Percentiles rank a stretch among this genome's conserved stretches.
phyloP scores from a whole-genome alignment of 140 eudicot genomes.

The Oenanthe javanica region DNA sequence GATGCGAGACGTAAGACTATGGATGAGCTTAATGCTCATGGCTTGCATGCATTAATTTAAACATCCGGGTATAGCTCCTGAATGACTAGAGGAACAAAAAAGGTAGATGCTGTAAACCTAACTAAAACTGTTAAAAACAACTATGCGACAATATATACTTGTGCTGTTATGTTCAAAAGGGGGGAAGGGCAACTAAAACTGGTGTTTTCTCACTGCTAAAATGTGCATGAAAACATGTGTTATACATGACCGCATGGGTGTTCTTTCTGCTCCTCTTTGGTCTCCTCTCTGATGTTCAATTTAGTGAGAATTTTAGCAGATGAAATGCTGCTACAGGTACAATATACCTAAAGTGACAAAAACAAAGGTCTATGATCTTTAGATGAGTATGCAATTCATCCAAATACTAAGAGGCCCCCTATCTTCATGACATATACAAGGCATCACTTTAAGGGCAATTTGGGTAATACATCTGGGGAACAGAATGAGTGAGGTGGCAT shows the following conservation, averaged over 20 bases:
- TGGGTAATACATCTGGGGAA: no score
- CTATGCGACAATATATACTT: background rate
- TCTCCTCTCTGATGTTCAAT: background rate
- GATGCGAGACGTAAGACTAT: background rate
- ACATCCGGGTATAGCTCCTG: background rate
- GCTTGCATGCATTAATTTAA: background rate
- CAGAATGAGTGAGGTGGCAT: no score
- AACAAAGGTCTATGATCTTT: background rate
- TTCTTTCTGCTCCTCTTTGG: background rate
- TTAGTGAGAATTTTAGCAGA: background rate
- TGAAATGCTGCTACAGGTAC: background rate
- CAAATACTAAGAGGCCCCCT: no score
- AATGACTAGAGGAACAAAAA: background rate
- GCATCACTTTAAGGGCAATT: no score
- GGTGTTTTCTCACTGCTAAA: background rate
- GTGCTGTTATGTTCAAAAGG: background rate
- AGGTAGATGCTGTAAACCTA: background rate
- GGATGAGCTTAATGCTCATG: background rate
- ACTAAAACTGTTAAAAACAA: background rate
- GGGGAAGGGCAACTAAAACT: background rate
- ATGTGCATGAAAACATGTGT: no score
- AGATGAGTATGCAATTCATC: background rate
- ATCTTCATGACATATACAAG: no score
- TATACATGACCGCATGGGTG: background rate
- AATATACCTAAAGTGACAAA: background rate